Evolutionary conservation across 495 filamentous ascomycete genomes (phyloP).

Genomic region (Jackrogersella multiformis): DNA sequence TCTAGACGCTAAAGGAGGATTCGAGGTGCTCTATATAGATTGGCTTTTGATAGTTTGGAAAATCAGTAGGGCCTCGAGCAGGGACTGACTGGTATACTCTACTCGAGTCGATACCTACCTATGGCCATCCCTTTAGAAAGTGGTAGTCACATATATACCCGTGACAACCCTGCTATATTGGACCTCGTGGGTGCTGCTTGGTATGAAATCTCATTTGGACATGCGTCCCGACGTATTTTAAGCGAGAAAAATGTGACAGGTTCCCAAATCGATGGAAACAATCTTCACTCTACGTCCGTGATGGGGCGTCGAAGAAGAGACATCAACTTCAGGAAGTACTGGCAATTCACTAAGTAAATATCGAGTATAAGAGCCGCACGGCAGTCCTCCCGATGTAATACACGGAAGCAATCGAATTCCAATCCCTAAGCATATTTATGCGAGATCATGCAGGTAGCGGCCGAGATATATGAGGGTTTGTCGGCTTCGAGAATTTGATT

Average conservation of each 20-base stretch:
- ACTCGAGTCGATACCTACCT: neutral
- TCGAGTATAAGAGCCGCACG: neutral
- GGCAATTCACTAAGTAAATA: too few species aligned
- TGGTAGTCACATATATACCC: neutral
- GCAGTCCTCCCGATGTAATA: slow-evolving; percentile 7
- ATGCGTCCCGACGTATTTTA: neutral
- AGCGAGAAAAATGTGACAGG: neutral
- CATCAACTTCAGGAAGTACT: neutral
- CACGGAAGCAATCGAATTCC: neutral
- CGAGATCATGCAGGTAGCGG: slow-evolving; percentile 13
- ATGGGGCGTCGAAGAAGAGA: slow-evolving; percentile 2
- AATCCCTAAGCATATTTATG: neutral
- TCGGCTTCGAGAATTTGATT: neutral
- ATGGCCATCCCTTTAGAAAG: neutral
- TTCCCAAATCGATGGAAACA: neutral
- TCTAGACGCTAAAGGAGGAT: neutral
- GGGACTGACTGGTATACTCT: neutral
- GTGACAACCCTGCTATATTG: slow-evolving; percentile 8
- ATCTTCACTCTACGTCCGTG: neutral
- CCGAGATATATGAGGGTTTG: slow-evolving; percentile 1
- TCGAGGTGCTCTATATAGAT: slow-evolving; percentile 10
- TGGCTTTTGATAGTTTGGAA: neutral
- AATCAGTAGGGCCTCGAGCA: neutral
- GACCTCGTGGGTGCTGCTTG: neutral
- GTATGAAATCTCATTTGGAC: neutral